phyloP scores from a whole-genome alignment of 352 stramenopile species.

The Vaucheria bursata region DNA sequence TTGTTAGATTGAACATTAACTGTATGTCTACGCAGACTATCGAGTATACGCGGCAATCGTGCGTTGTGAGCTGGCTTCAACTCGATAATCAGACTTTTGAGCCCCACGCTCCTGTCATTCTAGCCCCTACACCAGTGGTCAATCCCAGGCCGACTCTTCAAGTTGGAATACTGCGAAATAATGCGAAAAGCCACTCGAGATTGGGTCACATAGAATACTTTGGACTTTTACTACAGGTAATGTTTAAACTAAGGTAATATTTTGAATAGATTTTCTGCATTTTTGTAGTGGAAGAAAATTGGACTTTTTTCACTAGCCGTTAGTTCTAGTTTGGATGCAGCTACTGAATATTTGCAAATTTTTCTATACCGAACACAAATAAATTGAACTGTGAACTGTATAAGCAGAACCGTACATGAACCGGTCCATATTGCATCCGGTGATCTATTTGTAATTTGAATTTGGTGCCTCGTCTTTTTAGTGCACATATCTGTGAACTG shows the following conservation, averaged over 20 bases:
- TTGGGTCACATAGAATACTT: slow-evolving; percentile 37
- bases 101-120: slow-evolving; percentile 46
- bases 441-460: too few species aligned
- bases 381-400: too few species aligned
- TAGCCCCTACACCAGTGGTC: slow-evolving; percentile 49
- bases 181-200: slow-evolving; percentile 43
- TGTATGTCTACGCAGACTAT: not conserved
- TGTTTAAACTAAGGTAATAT: too few species aligned
- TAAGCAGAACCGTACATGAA: too few species aligned
- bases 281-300: not conserved
- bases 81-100: slow-evolving; percentile 53
- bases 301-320: too few species aligned
- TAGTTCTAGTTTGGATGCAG: too few species aligned
- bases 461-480: too few species aligned
- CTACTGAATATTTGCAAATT: too few species aligned
- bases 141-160: slow-evolving; percentile 44
- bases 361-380: too few species aligned
- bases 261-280: not conserved
- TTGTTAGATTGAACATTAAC: too few species aligned
- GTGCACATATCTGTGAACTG: too few species aligned
- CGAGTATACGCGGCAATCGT: slow-evolving; percentile 43
- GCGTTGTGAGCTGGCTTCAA: slow-evolving; percentile 51
- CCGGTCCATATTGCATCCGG: too few species aligned
- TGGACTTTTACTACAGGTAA: not conserved
- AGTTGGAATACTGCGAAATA: slow-evolving; percentile 47